A percentile compares a stretch with the other conserved stretches of the same genome.
phyloP scores from a whole-genome alignment of 78 protist species.

The Dictyostelium discoideum region DNA sequence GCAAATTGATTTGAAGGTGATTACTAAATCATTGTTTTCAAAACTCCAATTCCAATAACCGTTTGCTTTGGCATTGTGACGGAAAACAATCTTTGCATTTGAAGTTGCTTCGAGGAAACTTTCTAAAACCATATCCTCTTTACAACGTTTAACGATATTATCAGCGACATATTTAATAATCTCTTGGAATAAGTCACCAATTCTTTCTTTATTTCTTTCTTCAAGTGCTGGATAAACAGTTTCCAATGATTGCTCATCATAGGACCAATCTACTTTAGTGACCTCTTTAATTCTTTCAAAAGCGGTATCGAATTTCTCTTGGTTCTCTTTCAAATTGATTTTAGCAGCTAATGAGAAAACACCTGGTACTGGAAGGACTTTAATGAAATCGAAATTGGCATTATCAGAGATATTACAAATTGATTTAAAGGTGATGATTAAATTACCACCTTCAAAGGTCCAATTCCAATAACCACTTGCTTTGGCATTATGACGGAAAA shows the following conservation, averaged over 20 bases:
- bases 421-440: neutral
- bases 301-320: slow-evolving; percentile 6
- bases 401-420: neutral
- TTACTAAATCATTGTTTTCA: neutral
- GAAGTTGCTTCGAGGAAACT: slow-evolving; percentile 34
- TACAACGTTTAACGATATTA: slow-evolving; percentile 33
- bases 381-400: neutral
- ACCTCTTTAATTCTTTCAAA: slow-evolving; percentile 16
- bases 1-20: slow-evolving; percentile 4
- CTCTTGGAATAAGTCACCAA: slow-evolving; percentile 44
- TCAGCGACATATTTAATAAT: neutral
- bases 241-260: slow-evolving; percentile 34
- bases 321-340: slow-evolving; percentile 12
- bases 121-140: slow-evolving; percentile 38
- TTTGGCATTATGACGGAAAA: neutral
- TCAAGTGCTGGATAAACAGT: slow-evolving; percentile 22
- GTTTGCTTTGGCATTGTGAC: slow-evolving; percentile 4
- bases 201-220: neutral
- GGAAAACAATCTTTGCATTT: neutral
- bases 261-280: slow-evolving; percentile 19
- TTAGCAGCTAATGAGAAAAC: slow-evolving; percentile 11
- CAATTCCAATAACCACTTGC: slow-evolving; percentile 9
- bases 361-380: slow-evolving; percentile 49
- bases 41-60: slow-evolving; percentile 36
- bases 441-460: neutral